Conservation (phyloP, 1,139 yeast genomes). For the Geotrichum cucujoidarum region DNA sequence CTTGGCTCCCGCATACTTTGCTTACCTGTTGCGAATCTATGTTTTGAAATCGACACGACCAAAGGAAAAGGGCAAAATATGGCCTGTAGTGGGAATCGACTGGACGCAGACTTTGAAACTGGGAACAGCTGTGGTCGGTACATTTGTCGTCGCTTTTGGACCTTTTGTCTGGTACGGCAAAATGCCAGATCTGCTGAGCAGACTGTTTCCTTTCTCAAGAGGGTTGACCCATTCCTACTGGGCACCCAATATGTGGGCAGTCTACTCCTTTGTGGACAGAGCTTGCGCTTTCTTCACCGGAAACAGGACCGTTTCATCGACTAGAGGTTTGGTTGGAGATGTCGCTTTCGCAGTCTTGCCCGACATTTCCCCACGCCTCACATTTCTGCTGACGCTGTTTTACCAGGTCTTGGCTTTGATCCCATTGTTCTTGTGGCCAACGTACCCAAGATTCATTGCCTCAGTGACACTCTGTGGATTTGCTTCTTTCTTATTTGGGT, state of each 20-base stretch:
- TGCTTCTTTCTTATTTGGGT: conserved; percentile 88
- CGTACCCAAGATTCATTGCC: conserved; percentile 73
- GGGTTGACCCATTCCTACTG: conserved; percentile 97
- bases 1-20: conserved; percentile 90
- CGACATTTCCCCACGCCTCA: conserved; percentile 66
- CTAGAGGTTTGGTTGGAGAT: conserved; percentile 91
- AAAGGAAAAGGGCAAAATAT: conserved; percentile 8
- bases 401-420: conserved; percentile 70
- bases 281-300: conserved; percentile 49
- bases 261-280: conserved; percentile 83
- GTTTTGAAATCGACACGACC: conserved; percentile 40
- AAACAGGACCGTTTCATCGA: conserved; percentile 42
- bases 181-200: conserved; percentile 56
- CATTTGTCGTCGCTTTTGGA: conserved; percentile 66
- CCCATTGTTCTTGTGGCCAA: conserved; percentile 72
- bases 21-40: conserved; percentile 67
- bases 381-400: conserved; percentile 73
- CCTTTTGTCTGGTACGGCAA: conserved; percentile 70
- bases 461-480: conserved; percentile 84
- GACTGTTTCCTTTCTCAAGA: conserved; percentile 89
- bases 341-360: conserved; percentile 78
- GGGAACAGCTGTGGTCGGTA: conserved; percentile 58
- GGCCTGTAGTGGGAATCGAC: conserved; percentile 41
- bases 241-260: conserved; percentile 98
- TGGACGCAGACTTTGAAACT: conserved; percentile 49